Base-by-base conservation (phyloP, 805 yeast species). In the Starmerella geochares region DNA sequence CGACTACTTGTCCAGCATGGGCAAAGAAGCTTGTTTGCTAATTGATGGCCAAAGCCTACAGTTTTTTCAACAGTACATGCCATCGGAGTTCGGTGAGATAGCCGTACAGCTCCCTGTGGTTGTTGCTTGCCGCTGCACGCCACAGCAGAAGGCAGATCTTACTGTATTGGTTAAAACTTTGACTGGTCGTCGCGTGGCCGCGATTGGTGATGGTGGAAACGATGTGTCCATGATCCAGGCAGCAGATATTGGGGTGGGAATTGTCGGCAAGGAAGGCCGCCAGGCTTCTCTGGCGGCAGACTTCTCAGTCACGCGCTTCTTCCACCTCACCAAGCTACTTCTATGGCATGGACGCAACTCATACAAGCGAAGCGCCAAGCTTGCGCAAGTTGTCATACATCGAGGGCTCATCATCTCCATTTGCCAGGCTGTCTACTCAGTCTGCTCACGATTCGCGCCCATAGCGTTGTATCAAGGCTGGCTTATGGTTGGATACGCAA, bases 191-290 rank as follows among this genome's bases (percentile, higher is more conserved):
- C 71, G 98, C 46, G 96, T 90, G 2, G 90, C 97, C 57, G 92
- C 97, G 62, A 94, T 92, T 58, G 99, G 99, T 50, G 99, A 92
- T 67, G 99, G 99, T 60, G 99, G 99, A 60, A 92, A 92, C 62
- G 99, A 92, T 67, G 99, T 92, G 29, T 84, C 94, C 59, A 92
- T 92, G 99, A 92, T 92, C 57, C 98, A 92, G 67, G 83, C 94
- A 57, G 98, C 99, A 0, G 96, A 94, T 69, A 96, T 92, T 9
- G 99, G 99, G 52, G 95, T 92, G 25, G 99, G 99, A 50, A 92
- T 92, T 57, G 98, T 92, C 19, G 99, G 99, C 32, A 92, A 92
- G 65, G 99, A 92, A 65, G 99, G 99, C 31, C 83, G 82, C 55
- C 99, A 92, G 65, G 98, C 98, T 0, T 86, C 96, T 0, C 71